phyloP scores from a whole-genome alignment of 306 rosid genomes.

The Purshia tridentata region DNA sequence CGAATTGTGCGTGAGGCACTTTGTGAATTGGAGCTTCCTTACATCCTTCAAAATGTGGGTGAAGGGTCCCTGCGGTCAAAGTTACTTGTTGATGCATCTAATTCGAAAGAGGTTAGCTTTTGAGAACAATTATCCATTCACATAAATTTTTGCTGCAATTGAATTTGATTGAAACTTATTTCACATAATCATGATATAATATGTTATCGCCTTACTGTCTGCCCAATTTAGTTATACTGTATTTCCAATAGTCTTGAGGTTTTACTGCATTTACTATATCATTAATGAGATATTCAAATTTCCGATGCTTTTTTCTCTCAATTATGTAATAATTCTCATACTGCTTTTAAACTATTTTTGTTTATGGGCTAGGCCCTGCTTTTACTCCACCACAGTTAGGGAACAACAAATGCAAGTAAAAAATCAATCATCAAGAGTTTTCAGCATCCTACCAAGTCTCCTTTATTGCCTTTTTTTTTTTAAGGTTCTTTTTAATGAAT shows the following conservation, averaged over 20 bases:
- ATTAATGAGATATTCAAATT: background rate
- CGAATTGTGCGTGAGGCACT: conserved; percentile 91
- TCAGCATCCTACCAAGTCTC: background rate
- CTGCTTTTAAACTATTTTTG: no score
- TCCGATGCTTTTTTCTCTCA: background rate
- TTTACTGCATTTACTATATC: background rate
- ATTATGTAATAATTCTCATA: background rate
- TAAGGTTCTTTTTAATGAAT: background rate
- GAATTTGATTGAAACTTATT: background rate
- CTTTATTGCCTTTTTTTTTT: background rate
- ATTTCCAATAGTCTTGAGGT: background rate
- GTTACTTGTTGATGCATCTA: conserved; percentile 53
- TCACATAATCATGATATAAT: background rate
- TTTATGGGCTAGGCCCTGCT: background rate
- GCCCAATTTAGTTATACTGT: background rate
- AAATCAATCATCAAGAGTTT: background rate
- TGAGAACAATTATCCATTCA: conserved; percentile 1
- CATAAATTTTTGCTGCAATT: background rate
- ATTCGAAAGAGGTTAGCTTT: conserved; percentile 68
- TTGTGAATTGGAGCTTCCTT: conserved; percentile 95
- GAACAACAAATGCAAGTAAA: background rate
- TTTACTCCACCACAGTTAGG: background rate
- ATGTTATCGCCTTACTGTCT: background rate
- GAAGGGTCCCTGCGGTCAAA: conserved; percentile 61
- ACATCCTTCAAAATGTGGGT: conserved; percentile 83